These are phyloP conservation scores for Populus hybrid DNA, from an alignment of 441 rosid species.

Conservation along the genomic window DNA sequence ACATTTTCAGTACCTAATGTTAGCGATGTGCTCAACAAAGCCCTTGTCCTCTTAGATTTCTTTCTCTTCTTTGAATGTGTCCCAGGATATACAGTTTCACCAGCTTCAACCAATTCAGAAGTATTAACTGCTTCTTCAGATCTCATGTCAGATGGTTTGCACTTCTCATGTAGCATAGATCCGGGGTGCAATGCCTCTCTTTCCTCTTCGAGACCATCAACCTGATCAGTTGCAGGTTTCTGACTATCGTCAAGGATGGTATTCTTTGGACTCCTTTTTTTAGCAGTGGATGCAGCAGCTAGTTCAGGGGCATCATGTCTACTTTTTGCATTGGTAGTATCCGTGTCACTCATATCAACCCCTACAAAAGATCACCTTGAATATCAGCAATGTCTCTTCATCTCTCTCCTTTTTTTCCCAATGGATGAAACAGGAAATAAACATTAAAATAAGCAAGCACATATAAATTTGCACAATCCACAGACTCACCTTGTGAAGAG, in stretches of 20 bases:
- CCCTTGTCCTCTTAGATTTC: slow-evolving; percentile 28
- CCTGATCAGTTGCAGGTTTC: slow-evolving; percentile 12
- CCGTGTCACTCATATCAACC: slow-evolving; percentile 12
- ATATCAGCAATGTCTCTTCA: slow-evolving; percentile 10
- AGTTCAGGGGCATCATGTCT: slow-evolving; percentile 15
- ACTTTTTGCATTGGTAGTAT: slow-evolving; percentile 23
- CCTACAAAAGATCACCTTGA: slow-evolving; percentile 25
- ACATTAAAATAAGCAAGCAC: background rate
- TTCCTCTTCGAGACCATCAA: slow-evolving; percentile 18
- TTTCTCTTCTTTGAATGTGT: slow-evolving; percentile 33
- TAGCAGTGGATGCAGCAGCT: slow-evolving; percentile 6
- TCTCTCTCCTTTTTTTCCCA: background rate
- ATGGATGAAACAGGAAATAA: background rate
- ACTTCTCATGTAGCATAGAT: slow-evolving; percentile 5
- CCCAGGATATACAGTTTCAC: slow-evolving; percentile 12
- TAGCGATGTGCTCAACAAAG: background rate
- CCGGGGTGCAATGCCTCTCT: slow-evolving; percentile 3
- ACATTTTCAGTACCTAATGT: slow-evolving; percentile 16
- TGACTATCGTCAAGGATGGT: slow-evolving; percentile 7
- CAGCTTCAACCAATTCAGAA: background rate
- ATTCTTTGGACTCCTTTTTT: slow-evolving; percentile 4
- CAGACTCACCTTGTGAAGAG: slow-evolving; percentile 22
- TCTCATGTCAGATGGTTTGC: slow-evolving; percentile 13
- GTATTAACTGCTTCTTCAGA: background rate
- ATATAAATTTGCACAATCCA: background rate